A percentile compares a stretch with the other conserved stretches of the same genome.
These are phyloP conservation scores for Suhomyces sp. DNA, from an alignment of 805 yeast genomes.

Conservation along the genomic window DNA sequence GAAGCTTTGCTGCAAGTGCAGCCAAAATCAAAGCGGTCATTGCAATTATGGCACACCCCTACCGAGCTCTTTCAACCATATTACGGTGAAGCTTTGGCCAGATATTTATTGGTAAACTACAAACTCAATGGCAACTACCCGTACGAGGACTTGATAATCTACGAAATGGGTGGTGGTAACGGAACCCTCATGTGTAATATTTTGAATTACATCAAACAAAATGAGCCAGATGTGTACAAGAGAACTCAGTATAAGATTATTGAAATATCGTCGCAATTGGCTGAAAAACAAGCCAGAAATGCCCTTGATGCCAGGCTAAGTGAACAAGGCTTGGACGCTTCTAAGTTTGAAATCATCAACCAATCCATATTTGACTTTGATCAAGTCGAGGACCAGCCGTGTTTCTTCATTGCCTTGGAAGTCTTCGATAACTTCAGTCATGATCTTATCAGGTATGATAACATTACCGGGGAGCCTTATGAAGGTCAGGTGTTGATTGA, in stretches of 20 bases:
- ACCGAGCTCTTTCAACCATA: conserved; percentile 81
- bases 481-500: conserved; percentile 79
- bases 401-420: conserved; percentile 76
- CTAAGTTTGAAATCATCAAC: conserved; percentile 63
- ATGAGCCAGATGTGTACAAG: conserved; percentile 71
- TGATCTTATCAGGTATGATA: conserved; percentile 75
- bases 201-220: conserved; percentile 56
- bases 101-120: conserved; percentile 71
- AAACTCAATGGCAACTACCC: conserved; percentile 63
- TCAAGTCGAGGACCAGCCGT: conserved; percentile 55
- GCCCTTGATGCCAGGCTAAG: conserved; percentile 34
- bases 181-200: conserved; percentile 81
- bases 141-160: conserved; percentile 66
- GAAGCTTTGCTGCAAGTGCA: conserved; percentile 17
- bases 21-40: conserved; percentile 30
- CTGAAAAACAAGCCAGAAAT: conserved; percentile 48
- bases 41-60: conserved; percentile 88
- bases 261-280: conserved; percentile 66
- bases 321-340: conserved; percentile 46
- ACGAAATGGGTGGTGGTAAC: conserved; percentile 90
- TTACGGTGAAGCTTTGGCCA: conserved; percentile 83
- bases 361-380: conserved; percentile 78
- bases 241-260: conserved; percentile 67
- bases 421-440: conserved; percentile 84
- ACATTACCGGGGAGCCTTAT: conserved; percentile 59